Conservation (phyloP, 768 basidiomycete species). For the Boletus coccyginus region DNA sequence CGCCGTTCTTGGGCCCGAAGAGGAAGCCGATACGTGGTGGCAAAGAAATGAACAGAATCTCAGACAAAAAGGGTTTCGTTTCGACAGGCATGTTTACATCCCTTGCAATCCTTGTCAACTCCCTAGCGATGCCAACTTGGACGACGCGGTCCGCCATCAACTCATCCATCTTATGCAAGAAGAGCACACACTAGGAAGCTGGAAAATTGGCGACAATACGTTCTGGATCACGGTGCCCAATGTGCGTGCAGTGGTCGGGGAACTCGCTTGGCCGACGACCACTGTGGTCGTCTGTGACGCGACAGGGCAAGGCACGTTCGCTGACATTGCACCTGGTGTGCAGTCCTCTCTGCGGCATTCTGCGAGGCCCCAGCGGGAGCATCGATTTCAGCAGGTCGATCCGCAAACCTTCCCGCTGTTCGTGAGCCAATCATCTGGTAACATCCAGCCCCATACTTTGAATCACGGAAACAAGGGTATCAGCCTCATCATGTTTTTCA, state of each 20-base stretch:
- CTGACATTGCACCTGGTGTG: constrained; percentile 4
- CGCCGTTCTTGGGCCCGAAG: constrained; percentile 32
- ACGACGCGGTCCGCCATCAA: neutral
- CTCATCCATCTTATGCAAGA: constrained; percentile 12
- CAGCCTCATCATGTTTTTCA: constrained; percentile 16
- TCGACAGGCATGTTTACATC: constrained; percentile 28
- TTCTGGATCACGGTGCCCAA: constrained; percentile 15
- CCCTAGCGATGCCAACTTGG: neutral
- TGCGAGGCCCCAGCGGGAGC: neutral
- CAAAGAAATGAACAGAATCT: constrained; percentile 21
- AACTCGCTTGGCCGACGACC: constrained; percentile 19
- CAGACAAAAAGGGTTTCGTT: constrained; percentile 19
- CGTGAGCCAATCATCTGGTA: neutral
- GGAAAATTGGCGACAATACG: constrained; percentile 6
- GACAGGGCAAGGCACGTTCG: constrained; percentile 6
- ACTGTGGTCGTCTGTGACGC: constrained; percentile 19
- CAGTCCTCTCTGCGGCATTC: constrained; percentile 5
- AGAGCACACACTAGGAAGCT: constrained; percentile 9
- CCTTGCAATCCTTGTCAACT: constrained; percentile 5
- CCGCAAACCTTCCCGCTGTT: neutral
- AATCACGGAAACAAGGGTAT: constrained; percentile 1
- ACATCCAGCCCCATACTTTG: neutral
- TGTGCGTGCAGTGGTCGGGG: constrained; percentile 17
- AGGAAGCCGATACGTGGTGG: constrained; percentile 27
- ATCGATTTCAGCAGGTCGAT: constrained; percentile 18